Evolutionary conservation across 2,329 filamentous ascomycete genomes (phyloP).

Genomic region (Bipolaris cookei): DNA sequence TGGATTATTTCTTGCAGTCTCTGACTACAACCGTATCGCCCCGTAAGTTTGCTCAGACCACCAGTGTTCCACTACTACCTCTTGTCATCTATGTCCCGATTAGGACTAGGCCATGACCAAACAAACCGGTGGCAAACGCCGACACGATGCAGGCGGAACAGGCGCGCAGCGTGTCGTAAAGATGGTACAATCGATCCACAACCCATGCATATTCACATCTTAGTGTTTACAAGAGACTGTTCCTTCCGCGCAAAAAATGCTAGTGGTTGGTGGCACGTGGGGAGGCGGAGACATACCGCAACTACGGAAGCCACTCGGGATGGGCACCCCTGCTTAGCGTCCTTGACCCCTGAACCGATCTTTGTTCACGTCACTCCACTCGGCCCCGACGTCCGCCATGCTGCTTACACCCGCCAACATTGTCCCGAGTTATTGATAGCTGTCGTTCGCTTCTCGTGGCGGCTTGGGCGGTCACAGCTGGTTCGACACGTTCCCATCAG

Average conservation of each 20-base stretch:
- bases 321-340: conserved; percentile 13
- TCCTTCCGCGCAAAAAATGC: conserved; percentile 7
- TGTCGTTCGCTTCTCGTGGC: conserved; percentile 9
- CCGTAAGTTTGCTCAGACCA: conserved; percentile 11
- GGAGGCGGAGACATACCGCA: conserved; percentile 19
- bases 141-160: conserved; percentile 19
- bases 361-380: conserved; percentile 22
- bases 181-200: conserved; percentile 13
- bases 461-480: neutral
- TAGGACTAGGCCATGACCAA: conserved; percentile 13
- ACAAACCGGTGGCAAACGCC: conserved; percentile 22
- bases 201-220: conserved; percentile 20
- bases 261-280: conserved; percentile 10
- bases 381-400: conserved; percentile 22
- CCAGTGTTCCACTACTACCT: conserved; percentile 25
- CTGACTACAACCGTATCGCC: conserved; percentile 5
- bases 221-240: neutral
- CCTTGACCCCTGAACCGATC: conserved; percentile 19
- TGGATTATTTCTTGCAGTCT: conserved; percentile 16
- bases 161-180: conserved; percentile 23
- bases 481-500: conserved; percentile 13
- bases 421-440: conserved; percentile 6
- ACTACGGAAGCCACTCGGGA: conserved; percentile 26
- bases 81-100: conserved; percentile 15
- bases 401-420: conserved; percentile 14